A percentile compares a stretch with the other conserved stretches of the same genome.
These are phyloP conservation scores for Persicaria tinctoria DNA, from an alignment of 148 eudicot genomes.

Conservation along the genomic window DNA sequence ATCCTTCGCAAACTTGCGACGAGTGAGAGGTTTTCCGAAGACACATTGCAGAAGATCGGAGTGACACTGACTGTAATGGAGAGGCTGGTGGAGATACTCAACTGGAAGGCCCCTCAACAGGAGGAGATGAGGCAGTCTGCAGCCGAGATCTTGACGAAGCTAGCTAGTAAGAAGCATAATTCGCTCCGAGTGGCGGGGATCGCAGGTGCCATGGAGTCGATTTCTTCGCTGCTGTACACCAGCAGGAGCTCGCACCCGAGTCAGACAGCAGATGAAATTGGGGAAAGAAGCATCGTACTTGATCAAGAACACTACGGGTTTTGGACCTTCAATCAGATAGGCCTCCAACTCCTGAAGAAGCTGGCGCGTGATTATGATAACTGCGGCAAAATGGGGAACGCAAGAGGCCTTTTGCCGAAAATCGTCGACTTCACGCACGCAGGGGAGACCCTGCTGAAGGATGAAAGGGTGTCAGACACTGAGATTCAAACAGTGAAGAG, in stretches of 20 bases:
- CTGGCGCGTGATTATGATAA: conserved; percentile 82
- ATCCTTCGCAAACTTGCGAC: conserved; percentile 43
- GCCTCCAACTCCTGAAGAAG: conserved; percentile 67
- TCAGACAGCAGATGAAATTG: conserved; percentile 34
- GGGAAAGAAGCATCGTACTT: conserved; percentile 29
- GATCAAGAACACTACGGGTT: conserved; percentile 45
- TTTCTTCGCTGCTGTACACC: conserved; percentile 61
- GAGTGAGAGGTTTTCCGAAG: conserved; percentile 40
- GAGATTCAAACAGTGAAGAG: conserved; percentile 54
- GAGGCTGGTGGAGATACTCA: conserved; percentile 79
- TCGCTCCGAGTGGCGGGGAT: conserved; percentile 76
- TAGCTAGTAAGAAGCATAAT: conserved; percentile 71
- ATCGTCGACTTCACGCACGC: conserved; percentile 66
- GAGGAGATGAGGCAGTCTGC: conserved; percentile 72
- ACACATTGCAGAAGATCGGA: conserved; percentile 84
- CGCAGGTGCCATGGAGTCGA: conserved; percentile 84
- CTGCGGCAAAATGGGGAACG: conserved; percentile 80
- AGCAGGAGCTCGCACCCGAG: conserved; percentile 22
- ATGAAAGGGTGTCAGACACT: conserved; percentile 31
- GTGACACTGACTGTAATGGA: conserved; percentile 47
- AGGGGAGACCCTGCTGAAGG: conserved; percentile 43
- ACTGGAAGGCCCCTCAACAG: conserved; percentile 69
- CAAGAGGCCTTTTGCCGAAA: conserved; percentile 66
- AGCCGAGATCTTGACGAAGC: conserved; percentile 47
- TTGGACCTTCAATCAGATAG: conserved; percentile 73